phyloP scores from a whole-genome alignment of 768 basidiomycete genomes.

The Filobasidium wieringae region DNA sequence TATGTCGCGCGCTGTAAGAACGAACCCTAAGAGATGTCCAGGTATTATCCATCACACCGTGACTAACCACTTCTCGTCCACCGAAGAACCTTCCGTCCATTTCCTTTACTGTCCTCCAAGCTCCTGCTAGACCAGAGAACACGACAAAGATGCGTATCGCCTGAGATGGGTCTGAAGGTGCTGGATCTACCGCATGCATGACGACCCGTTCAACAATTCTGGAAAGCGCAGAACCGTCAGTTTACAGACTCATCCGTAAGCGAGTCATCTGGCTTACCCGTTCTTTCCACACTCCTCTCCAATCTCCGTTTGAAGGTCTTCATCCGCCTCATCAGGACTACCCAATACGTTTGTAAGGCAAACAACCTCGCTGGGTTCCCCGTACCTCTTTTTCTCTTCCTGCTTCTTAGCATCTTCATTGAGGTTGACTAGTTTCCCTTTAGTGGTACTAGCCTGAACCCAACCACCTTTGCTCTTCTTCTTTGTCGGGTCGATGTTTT shows the following conservation, averaged over 20 bases:
- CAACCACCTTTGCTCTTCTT: constrained; percentile 39
- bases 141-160: constrained; percentile 81
- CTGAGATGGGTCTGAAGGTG: constrained; percentile 57
- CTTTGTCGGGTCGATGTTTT: constrained; percentile 45
- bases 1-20: constrained; percentile 24
- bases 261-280: constrained; percentile 23
- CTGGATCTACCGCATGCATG: constrained; percentile 62
- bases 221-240: not conserved
- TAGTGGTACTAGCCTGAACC: constrained; percentile 44
- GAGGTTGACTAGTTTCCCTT: constrained; percentile 81
- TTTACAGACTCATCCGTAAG: not conserved
- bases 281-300: constrained; percentile 41
- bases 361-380: constrained; percentile 79
- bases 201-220: constrained; percentile 84
- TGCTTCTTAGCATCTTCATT: constrained; percentile 68
- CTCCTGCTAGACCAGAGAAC: constrained; percentile 81
- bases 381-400: constrained; percentile 69
- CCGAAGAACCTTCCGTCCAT: constrained; percentile 88
- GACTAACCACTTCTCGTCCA: constrained; percentile 54
- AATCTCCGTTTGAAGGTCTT: constrained; percentile 77
- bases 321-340: constrained; percentile 65
- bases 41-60: not conserved
- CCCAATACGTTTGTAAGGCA: constrained; percentile 79
- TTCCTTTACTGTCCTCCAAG: constrained; percentile 90
- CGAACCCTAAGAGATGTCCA: not conserved